Percentiles rank a stretch among this genome's conserved stretches.
Evolutionary conservation across 192 early-diverging fungal species (phyloP).

Genomic region (Linnemannia elongata): DNA sequence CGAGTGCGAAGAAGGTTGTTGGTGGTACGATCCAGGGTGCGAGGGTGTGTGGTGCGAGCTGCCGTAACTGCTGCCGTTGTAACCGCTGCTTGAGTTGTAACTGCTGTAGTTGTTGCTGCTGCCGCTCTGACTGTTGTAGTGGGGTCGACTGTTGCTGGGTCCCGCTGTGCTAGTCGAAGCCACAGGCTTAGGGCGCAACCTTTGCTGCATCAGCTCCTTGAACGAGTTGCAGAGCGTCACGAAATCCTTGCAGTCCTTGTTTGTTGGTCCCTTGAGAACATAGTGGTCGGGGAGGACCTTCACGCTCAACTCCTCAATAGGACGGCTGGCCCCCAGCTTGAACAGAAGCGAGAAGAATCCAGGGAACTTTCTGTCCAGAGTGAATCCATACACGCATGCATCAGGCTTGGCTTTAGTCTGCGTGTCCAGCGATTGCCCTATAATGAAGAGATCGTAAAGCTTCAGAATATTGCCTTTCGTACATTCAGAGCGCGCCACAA

Average conservation of each 20-base stretch:
- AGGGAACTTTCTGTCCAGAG: constrained; percentile 73
- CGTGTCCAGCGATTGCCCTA: constrained; percentile 62
- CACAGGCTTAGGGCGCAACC: constrained; percentile 36
- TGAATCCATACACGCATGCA: constrained; percentile 88
- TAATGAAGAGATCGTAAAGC: constrained; percentile 14
- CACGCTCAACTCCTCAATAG: constrained; percentile 77
- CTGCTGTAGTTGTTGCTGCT: constrained; percentile 23
- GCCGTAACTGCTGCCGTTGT: constrained; percentile 23
- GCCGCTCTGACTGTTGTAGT: constrained; percentile 42
- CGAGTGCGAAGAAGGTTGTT: constrained; percentile 14
- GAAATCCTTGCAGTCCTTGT: constrained; percentile 77
- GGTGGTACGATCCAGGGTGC: constrained; percentile 26
- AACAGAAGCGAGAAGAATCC: constrained; percentile 85
- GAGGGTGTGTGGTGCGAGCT: constrained; percentile 21
- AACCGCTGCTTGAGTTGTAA: constrained; percentile 33
- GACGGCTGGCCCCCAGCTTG: constrained; percentile 76
- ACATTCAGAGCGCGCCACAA: constrained; percentile 14
- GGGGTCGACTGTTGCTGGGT: constrained; percentile 27
- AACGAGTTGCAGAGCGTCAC: constrained; percentile 83
- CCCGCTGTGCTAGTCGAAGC: constrained; percentile 15
- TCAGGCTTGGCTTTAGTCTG: constrained; percentile 69
- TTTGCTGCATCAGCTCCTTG: constrained; percentile 60
- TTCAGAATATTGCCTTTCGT: constrained; percentile 32
- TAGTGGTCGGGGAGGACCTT: constrained; percentile 85
- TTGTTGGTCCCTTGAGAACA: constrained; percentile 76